phyloP scores from a whole-genome alignment of 306 rosid species.

The Heteromeles arbutifolia region DNA sequence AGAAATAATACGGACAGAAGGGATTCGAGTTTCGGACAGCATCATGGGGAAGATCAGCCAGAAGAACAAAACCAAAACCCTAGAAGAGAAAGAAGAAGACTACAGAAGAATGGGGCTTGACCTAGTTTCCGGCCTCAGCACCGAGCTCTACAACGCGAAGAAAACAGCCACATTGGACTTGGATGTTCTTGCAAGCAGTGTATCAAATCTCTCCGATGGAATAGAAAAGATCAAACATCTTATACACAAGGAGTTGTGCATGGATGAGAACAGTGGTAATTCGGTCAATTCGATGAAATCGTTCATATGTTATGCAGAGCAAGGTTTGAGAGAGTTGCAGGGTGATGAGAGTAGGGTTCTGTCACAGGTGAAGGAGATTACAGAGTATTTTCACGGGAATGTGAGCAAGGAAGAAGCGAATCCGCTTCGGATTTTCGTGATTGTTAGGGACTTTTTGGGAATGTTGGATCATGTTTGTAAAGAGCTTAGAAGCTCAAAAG shows the following conservation, averaged over 20 bases:
- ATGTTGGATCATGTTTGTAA: conserved; percentile 89
- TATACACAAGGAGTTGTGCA: conserved; percentile 31
- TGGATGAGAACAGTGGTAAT: conserved; percentile 32
- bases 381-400: conserved; percentile 86
- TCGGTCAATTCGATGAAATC: conserved; percentile 42
- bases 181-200: conserved; percentile 72
- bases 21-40: conserved; percentile 78
- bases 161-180: conserved; percentile 78
- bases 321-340: conserved; percentile 42
- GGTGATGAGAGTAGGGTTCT: conserved; percentile 67
- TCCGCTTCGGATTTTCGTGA: conserved; percentile 78
- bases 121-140: conserved; percentile 74
- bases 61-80: conserved; percentile 42
- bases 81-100: conserved; percentile 74
- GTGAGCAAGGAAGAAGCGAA: conserved; percentile 79
- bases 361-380: conserved; percentile 63
- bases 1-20: conserved; percentile 76
- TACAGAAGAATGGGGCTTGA: conserved; percentile 87
- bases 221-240: conserved; percentile 34
- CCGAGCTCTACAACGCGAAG: conserved; percentile 81
- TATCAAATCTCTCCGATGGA: conserved; percentile 59
- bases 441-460: conserved; percentile 86
- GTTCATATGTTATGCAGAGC: conserved; percentile 48
- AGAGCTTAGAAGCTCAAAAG: conserved; percentile 63
- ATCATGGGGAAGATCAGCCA: conserved; percentile 87